These are phyloP conservation scores for Suhomyces vadensis DNA, from an alignment of 805 yeast genomes.

Conservation along the genomic window DNA sequence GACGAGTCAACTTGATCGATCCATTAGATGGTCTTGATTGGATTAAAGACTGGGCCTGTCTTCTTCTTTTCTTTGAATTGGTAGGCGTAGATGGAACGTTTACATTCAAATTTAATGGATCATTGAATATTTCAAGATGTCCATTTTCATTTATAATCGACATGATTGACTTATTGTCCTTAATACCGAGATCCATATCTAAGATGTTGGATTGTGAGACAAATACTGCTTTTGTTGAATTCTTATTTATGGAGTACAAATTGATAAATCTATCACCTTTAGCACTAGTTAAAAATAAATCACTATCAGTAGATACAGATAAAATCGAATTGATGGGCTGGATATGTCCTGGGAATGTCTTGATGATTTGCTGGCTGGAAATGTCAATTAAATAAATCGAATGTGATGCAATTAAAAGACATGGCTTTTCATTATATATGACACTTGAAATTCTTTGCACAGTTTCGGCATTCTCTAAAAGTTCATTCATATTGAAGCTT, in stretches of 20 bases:
- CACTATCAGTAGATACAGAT: constrained; percentile 34
- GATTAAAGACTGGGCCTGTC: constrained; percentile 41
- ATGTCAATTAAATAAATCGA: constrained; percentile 56
- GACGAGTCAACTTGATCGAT: constrained; percentile 49
- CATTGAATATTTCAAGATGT: constrained; percentile 64
- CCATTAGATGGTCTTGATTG: constrained; percentile 54
- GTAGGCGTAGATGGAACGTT: constrained; percentile 19
- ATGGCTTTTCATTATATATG: constrained; percentile 33
- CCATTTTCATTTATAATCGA: constrained; percentile 76
- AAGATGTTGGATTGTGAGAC: constrained; percentile 67
- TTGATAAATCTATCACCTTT: constrained; percentile 80
- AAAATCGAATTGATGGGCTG: constrained; percentile 59
- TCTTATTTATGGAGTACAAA: constrained; percentile 52
- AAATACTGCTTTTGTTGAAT: constrained; percentile 54
- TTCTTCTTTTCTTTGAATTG: constrained; percentile 39
- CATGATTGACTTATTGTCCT: constrained; percentile 37
- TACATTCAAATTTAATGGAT: constrained; percentile 42
- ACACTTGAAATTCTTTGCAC: constrained; percentile 34
- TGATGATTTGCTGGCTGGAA: constrained; percentile 37
- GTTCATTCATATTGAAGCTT: constrained; percentile 44
- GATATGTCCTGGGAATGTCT: constrained; percentile 74
- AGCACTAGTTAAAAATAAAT: constrained; percentile 68
- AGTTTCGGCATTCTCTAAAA: constrained; percentile 34
- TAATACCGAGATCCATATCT: constrained; percentile 40
- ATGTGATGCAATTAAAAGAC: constrained; percentile 66